Conservation (phyloP, 495 filamentous ascomycete genomes). For the Podospora conica region DNA sequence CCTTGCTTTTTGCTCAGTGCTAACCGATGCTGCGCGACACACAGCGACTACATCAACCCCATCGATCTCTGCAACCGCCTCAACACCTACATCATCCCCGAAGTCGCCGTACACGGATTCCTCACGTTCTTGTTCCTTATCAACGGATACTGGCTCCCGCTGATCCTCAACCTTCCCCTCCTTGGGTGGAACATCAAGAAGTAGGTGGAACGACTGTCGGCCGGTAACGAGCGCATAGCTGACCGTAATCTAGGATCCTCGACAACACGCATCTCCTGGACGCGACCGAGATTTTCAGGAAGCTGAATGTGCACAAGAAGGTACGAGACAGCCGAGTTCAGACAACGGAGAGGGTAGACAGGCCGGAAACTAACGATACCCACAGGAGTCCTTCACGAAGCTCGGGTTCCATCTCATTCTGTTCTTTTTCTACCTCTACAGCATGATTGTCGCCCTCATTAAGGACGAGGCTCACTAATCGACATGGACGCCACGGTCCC, state of each 20-base stretch:
- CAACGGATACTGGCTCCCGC: constrained; percentile 97
- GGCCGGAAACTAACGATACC: neutral
- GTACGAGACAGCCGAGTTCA: constrained; percentile 38
- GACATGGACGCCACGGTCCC: neutral
- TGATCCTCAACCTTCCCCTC: constrained; percentile 87
- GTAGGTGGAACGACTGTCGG: constrained; percentile 45
- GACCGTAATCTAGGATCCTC: constrained; percentile 60
- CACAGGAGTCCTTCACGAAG: constrained; percentile 96
- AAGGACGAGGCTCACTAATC: constrained; percentile 81
- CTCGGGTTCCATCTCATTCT: constrained; percentile 97
- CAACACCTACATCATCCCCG: constrained; percentile 98
- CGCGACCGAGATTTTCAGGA: constrained; percentile 98
- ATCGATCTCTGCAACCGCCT: constrained; percentile 99
- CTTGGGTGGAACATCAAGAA: constrained; percentile 95
- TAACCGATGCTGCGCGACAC: constrained; percentile 12
- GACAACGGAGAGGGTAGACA: neutral
- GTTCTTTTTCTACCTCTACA: constrained; percentile 99
- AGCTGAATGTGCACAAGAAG: constrained; percentile 99
- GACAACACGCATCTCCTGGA: constrained; percentile 96
- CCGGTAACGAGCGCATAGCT: neutral
- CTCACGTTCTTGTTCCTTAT: constrained; percentile 91
- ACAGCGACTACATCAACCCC: constrained; percentile 98
- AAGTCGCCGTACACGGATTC: constrained; percentile 95
- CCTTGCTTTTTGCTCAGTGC: neutral
- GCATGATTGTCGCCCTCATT: constrained; percentile 98